Evolutionary conservation across 2,329 filamentous ascomycete species (phyloP), one percentile per base, ranked within the genome.

Genomic region (Diaporthe amygdali): DNA sequence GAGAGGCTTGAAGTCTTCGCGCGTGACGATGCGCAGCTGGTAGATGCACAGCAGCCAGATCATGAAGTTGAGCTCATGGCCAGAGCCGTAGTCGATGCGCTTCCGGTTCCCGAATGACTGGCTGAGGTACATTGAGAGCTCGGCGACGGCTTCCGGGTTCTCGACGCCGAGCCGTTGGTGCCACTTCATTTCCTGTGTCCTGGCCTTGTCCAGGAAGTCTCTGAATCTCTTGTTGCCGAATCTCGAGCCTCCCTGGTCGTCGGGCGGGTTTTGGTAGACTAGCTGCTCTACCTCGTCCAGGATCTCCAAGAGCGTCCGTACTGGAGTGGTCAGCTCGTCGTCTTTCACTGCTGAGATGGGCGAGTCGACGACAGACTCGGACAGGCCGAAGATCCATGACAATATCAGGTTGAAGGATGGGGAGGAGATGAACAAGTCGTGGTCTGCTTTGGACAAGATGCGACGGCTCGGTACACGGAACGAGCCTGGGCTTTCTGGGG

Each of bases 11-110:
- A 97, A 97, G 75, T 95, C 93, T 14, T 86, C 76, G 6, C 81
- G 80, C 0, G 87, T 83, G 44, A 98, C 80, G 25, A 94, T 81
- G 14, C 86, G 85, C 20, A 98, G 87, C 78, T 96, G 93, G 80
- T 96, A 94, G 0, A 99, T 90, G 78, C 94, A 97, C n/a, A 99
- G 89, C 44, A 98, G 88, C 95, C 96, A 99, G 79, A 97, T 92
- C 81, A 96, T 87, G 83, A 99, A 98, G 85, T 99, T 98, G 73
- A 99, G 89, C 83, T 99, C 96, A 81, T 99, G 96, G 2, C 96
- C 96, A 0, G 95, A 98, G 64, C 96, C 96, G 81, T 99, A 99
- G 84, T 99, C 96, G 77, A 99, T 96, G 49, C 96, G 90, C 66
- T 89, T 89, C 54, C 92, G 89, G 79, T 97, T 97, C 55, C 96